Percentiles rank a stretch among this genome's conserved stretches.
Conservation (phyloP, 2,329 filamentous ascomycete genomes). For the Calycina herbarum region DNA sequence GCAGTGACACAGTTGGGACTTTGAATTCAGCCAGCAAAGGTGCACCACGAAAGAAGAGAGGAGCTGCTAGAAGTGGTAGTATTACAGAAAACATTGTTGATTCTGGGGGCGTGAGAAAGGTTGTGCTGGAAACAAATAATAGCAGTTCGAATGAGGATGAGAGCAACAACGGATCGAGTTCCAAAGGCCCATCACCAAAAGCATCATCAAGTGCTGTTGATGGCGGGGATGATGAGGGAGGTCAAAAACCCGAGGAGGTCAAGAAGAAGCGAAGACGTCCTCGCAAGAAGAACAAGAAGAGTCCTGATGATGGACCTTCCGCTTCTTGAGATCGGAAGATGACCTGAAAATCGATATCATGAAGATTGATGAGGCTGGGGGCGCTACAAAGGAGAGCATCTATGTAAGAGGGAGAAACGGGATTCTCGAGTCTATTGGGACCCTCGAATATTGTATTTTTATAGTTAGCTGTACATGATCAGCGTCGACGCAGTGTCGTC, state of each 20-base stretch:
- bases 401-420: not conserved
- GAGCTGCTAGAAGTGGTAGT: conserved; percentile 67
- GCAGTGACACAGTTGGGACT: conserved; percentile 35
- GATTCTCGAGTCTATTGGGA: not conserved
- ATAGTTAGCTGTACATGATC: not conserved
- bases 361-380: not conserved
- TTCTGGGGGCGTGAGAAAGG: conserved; percentile 71
- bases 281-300: conserved; percentile 32
- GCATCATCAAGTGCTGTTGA: not conserved
- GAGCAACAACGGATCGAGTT: conserved; percentile 11
- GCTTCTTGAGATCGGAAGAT: not conserved
- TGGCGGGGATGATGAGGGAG: not conserved
- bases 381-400: not conserved
- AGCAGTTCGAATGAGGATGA: conserved; percentile 40
- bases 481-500: not conserved
- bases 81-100: conserved; percentile 80
- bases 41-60: conserved; percentile 40
- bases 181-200: not conserved
- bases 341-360: not conserved
- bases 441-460: not conserved
- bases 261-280: conserved; percentile 34
- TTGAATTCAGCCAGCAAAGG: conserved; percentile 28
- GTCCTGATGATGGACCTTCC: conserved; percentile 17
- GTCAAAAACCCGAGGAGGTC: conserved; percentile 24
- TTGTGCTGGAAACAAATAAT: conserved; percentile 70